These are phyloP conservation scores for Aspergillus egyptiacus DNA, from an alignment of 495 filamentous ascomycete genomes.

Conservation along the genomic window DNA sequence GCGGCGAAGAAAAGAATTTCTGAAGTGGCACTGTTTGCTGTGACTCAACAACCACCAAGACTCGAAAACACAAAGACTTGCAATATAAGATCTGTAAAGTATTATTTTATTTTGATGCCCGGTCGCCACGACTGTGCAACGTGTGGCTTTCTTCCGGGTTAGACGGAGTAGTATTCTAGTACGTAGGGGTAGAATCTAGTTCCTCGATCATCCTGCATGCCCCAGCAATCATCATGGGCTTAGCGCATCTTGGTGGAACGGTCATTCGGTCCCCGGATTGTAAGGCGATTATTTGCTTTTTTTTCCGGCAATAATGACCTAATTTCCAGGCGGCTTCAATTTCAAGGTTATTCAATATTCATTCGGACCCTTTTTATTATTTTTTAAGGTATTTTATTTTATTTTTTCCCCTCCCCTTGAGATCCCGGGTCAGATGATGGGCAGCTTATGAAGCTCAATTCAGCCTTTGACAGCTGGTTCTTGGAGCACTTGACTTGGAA, in stretches of 20 bases:
- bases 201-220: not conserved
- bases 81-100: too few species aligned
- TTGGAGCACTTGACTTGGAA: not conserved
- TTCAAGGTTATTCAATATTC: too few species aligned
- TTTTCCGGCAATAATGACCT: conserved; percentile 1
- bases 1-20: conserved; percentile 4
- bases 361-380: too few species aligned
- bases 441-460: not conserved
- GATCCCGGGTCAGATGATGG: conserved; percentile 2
- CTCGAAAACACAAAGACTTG: not conserved
- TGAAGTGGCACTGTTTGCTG: conserved; percentile 8
- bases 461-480: not conserved
- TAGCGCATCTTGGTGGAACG: conserved; percentile 4
- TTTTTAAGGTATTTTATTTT: too few species aligned
- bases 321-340: too few species aligned
- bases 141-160: not conserved
- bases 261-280: conserved; percentile 11
- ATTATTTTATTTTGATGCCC: too few species aligned
- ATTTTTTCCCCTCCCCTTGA: not conserved
- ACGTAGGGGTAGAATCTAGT: too few species aligned
- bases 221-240: conserved; percentile 6
- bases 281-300: conserved; percentile 12
- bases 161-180: not conserved
- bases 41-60: conserved; percentile 2
- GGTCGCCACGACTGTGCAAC: not conserved